Conservation (phyloP, 257 asterid species). For the Petunia axillaris region DNA sequence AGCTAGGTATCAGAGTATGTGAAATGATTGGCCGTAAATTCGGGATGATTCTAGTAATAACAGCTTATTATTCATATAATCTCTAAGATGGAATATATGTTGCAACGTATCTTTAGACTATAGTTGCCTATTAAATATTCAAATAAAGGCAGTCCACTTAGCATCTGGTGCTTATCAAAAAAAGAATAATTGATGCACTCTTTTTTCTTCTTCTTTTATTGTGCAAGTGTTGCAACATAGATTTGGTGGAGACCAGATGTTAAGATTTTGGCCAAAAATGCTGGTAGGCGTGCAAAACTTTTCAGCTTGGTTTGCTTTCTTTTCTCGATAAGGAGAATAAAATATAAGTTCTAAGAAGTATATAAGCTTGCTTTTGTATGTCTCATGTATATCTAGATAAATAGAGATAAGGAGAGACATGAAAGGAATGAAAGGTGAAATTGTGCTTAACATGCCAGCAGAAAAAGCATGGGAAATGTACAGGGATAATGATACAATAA, state of each 20-base stretch:
- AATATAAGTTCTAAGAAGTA: neutral
- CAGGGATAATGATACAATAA: slow-evolving; percentile 22
- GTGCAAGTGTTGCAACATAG: no score
- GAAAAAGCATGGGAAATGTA: slow-evolving; percentile 22
- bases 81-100: no score
- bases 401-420: neutral
- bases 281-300: neutral
- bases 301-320: neutral
- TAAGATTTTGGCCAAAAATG: neutral
- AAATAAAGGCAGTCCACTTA: neutral
- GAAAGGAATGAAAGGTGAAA: slow-evolving; percentile 22
- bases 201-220: no score
- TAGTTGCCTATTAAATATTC: neutral
- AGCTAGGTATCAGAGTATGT: no score
- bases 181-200: no score
- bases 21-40: no score
- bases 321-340: neutral
- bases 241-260: slow-evolving; percentile 13
- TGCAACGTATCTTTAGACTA: neutral
- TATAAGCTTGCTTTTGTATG: no score
- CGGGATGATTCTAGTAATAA: no score
- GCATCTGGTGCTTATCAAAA: slow-evolving; percentile 11
- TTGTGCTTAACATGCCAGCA: slow-evolving; percentile 7
- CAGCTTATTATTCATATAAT: no score
- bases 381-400: no score